Evolutionary conservation across 31 red algal genomes (phyloP), one percentile per base, ranked within the genome.

Genomic region (Asparagopsis taxiformis): DNA sequence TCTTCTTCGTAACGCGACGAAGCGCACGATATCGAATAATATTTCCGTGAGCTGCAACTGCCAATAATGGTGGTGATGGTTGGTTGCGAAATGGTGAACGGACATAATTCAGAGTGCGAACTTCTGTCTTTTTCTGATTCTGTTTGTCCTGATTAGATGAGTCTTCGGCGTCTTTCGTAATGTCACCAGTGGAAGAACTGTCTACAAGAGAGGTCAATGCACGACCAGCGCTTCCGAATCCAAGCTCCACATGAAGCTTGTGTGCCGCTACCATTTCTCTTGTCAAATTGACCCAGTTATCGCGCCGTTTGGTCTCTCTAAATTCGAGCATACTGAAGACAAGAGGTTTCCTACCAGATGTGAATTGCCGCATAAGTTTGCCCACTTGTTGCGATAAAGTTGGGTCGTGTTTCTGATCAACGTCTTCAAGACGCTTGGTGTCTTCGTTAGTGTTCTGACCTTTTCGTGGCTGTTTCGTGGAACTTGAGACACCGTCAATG

Each of bases 1-100:
- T 63, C 64, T 76, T 65, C 8, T 62, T 54, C 21, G 66, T 79
- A 2, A 88, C 77, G 13, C 70, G 58, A 44, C 81, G 58, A 36
- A 94, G 33, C 7, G 84, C 77, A 20, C 84, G 77, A 51, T 75
- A 79, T 13, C 91, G 65, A 6, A 89, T 63, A 67, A 88, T 84
- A 72, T 94, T 94, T 31, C 74, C 31, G 74, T 84, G 77, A 6
- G 91, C 91, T 17, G 80, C 77, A 37, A 87, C 82, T 1, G 77
- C 83, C 38, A 94, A 65, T 33, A 88, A 39, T 11, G 91, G 91
- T 16, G 91, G 69, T 46, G 82, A 82, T 15, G 72, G 72, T 53
- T 94, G 76, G 41, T 80, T 62, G 26, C 74, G 68, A 37, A 86
- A 87, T 36, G 84, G 74, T 38, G 73, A 89, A 2, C 68, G 65